A percentile compares a stretch with the other conserved stretches of the same genome.
Conservation (phyloP, 495 filamentous ascomycete genomes). For the Amniculicola lignicola region DNA sequence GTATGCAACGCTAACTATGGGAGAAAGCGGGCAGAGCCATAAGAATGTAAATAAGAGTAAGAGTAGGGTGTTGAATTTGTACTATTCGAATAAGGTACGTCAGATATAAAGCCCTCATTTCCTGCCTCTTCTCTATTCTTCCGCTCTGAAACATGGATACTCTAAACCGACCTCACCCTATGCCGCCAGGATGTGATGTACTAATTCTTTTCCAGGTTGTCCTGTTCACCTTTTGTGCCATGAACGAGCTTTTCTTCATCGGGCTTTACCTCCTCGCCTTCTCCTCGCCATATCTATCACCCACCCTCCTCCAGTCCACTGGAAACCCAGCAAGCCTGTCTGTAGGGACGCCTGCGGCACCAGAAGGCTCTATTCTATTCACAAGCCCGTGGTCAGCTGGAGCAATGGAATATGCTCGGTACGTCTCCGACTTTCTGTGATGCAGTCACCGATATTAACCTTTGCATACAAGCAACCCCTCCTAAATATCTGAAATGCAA, state of each 20-base stretch:
- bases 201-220: slow-evolving; percentile 59
- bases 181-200: not conserved
- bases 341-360: slow-evolving; percentile 63
- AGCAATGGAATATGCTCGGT: slow-evolving; percentile 79
- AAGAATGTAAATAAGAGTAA: slow-evolving; percentile 81
- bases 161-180: not conserved
- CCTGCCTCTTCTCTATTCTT: not conserved
- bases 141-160: not conserved
- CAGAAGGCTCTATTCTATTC: slow-evolving; percentile 63
- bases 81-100: slow-evolving; percentile 90
- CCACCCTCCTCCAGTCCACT: slow-evolving; percentile 61
- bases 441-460: not conserved
- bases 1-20: slow-evolving; percentile 85
- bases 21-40: slow-evolving; percentile 71
- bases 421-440: not conserved
- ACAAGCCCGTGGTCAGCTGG: slow-evolving; percentile 80
- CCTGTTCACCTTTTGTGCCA: slow-evolving; percentile 79
- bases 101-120: slow-evolving; percentile 17
- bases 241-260: slow-evolving; percentile 95
- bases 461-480: not conserved
- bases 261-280: slow-evolving; percentile 94
- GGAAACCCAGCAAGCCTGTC: slow-evolving; percentile 52
- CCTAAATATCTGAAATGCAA: slow-evolving; percentile 10
- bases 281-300: slow-evolving; percentile 76
- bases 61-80: slow-evolving; percentile 79